These are phyloP conservation scores for Hypomyces rosellus DNA, from an alignment of 2,329 filamentous ascomycete species.

Conservation along the genomic window DNA sequence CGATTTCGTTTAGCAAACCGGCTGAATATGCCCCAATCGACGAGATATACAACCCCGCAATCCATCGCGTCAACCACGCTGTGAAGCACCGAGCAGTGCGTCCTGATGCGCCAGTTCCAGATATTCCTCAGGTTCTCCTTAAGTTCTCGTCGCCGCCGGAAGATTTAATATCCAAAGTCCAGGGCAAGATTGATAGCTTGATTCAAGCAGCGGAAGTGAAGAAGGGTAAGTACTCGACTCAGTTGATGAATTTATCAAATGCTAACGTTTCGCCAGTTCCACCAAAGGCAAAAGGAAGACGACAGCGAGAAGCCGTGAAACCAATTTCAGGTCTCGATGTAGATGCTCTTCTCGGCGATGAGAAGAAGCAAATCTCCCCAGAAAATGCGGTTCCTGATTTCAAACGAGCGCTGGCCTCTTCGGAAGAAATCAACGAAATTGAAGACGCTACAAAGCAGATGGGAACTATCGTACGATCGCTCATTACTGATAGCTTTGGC, in stretches of 20 bases:
- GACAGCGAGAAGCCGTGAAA: constrained; percentile 63
- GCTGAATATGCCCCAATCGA: constrained; percentile 71
- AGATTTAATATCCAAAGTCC: constrained; percentile 54
- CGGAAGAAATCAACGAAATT: constrained; percentile 56
- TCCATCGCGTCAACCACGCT: constrained; percentile 86
- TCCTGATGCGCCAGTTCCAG: constrained; percentile 56
- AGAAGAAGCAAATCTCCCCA: constrained; percentile 39
- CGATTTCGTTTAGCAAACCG: constrained; percentile 27
- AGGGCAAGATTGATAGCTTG: constrained; percentile 54
- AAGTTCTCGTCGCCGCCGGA: constrained; percentile 68
- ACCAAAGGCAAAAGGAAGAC: constrained; percentile 69
- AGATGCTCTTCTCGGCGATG: constrained; percentile 66
- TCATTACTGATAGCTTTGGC: constrained; percentile 68
- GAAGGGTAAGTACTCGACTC: constrained; percentile 49
- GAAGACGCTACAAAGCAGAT: constrained; percentile 68
- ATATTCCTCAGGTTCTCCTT: constrained; percentile 57
- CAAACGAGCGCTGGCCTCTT: constrained; percentile 65
- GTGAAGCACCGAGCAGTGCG: constrained; percentile 77
- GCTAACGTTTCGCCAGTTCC: constrained; percentile 51
- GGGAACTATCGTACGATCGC: constrained; percentile 59
- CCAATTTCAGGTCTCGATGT: constrained; percentile 88
- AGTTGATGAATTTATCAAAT: background rate
- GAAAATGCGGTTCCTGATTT: constrained; percentile 86
- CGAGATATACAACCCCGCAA: constrained; percentile 73
- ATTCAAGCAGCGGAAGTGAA: constrained; percentile 72